Conservation (phyloP, 176 grass and related monocot genomes). For the Oryza nivara region DNA sequence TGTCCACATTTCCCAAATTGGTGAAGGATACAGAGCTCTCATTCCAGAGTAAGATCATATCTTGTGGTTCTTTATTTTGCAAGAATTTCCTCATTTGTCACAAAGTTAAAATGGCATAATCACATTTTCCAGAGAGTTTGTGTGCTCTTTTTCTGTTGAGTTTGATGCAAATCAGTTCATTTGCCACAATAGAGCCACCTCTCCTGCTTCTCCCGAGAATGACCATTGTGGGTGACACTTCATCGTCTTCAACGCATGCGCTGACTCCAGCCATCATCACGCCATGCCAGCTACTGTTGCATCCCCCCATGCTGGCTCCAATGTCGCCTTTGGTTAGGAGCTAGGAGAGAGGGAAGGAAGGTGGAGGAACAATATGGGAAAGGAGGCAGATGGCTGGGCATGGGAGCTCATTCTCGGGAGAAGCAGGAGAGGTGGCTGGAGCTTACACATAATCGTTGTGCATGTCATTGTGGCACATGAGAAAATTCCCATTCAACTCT, state of each 20-base stretch:
- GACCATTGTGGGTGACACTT: no score
- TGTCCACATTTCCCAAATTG: slow-evolving; percentile 76
- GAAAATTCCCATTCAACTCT: neutral
- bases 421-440: neutral
- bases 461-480: neutral
- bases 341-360: neutral
- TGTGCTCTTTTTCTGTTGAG: neutral
- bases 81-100: neutral
- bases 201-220: no score
- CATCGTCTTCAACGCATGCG: no score
- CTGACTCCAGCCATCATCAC: no score
- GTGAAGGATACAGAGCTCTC: slow-evolving; percentile 87
- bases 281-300: neutral
- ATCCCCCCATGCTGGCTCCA: neutral
- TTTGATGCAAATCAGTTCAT: neutral
- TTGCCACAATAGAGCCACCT: neutral
- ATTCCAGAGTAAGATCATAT: slow-evolving; percentile 82
- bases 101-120: neutral
- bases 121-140: neutral
- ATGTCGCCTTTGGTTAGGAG: neutral
- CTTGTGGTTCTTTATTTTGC: neutral
- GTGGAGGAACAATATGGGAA: neutral
- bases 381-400: neutral
- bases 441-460: neutral
- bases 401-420: neutral